These are phyloP conservation scores for Trichocomaceae sp. DNA, from an alignment of 2,329 filamentous ascomycete genomes.

Conservation along the genomic window DNA sequence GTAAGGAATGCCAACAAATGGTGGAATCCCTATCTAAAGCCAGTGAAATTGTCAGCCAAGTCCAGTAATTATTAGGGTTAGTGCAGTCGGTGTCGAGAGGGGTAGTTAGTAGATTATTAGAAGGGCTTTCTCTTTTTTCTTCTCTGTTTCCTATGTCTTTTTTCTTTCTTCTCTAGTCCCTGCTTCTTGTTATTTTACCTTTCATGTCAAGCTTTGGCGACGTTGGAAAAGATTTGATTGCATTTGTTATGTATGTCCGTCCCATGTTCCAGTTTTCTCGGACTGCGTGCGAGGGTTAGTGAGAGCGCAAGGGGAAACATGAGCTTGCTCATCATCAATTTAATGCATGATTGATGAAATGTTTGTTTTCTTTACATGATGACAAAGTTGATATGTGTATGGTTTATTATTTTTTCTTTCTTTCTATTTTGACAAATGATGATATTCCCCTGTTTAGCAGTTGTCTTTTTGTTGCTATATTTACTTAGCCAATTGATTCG, in stretches of 20 bases:
- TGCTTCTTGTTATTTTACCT: not conserved
- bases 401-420: not conserved
- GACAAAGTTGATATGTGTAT: not conserved
- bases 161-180: not conserved
- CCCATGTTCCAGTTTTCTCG: not conserved
- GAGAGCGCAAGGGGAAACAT: not conserved
- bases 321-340: not conserved
- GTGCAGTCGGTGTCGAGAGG: not conserved
- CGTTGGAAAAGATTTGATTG: conserved; percentile 9
- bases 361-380: not conserved
- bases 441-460: not conserved
- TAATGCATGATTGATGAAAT: not conserved
- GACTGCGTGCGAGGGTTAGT: not conserved
- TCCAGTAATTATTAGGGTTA: conserved; percentile 40
- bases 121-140: conserved; percentile 1
- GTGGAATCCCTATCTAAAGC: conserved; percentile 86
- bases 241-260: not conserved
- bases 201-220: conserved; percentile 10
- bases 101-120: conserved; percentile 8
- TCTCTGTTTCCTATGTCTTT: conserved; percentile 2
- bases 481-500: not conserved
- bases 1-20: conserved; percentile 99
- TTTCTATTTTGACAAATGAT: not conserved
- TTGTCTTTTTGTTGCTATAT: not conserved
- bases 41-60: conserved; percentile 88